Conservation (phyloP, 306 rosid species). For the Urtica urens region DNA sequence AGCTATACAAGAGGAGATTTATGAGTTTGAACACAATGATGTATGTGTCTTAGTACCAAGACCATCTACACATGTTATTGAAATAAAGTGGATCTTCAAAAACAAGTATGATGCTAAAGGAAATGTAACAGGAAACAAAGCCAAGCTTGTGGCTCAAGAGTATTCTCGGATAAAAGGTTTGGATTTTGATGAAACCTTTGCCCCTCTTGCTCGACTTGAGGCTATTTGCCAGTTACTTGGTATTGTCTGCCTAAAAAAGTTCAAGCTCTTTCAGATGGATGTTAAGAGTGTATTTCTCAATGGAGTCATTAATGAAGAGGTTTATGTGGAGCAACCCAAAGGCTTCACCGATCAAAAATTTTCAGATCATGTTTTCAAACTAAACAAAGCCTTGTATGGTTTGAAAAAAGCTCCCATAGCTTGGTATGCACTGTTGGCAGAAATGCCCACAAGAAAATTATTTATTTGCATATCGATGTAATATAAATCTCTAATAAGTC, state of each 20-base stretch:
- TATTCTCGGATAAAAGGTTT: neutral
- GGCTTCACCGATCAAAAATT: too few species aligned
- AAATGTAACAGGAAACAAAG: neutral
- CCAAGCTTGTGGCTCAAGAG: neutral
- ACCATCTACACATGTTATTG: neutral
- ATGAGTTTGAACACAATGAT: neutral
- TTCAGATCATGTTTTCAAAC: too few species aligned
- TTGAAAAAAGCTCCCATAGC: too few species aligned
- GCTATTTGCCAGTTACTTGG: neutral
- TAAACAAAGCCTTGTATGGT: too few species aligned
- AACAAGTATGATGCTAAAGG: neutral
- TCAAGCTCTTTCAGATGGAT: neutral
- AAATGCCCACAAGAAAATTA: too few species aligned
- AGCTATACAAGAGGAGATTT: neutral
- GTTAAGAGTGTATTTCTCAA: neutral
- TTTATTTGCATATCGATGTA: too few species aligned
- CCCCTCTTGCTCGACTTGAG: neutral
- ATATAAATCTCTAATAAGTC: too few species aligned
- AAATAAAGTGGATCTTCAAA: neutral
- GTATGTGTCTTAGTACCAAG: neutral
- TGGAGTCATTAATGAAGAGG: too few species aligned
- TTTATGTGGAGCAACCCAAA: too few species aligned
- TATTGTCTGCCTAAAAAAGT: neutral
- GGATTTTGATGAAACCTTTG: neutral
- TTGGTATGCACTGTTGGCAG: too few species aligned